Evolutionary conservation across 805 yeast species (phyloP), one percentile per base, ranked within the genome.

Genomic region (Ogataea corticis): DNA sequence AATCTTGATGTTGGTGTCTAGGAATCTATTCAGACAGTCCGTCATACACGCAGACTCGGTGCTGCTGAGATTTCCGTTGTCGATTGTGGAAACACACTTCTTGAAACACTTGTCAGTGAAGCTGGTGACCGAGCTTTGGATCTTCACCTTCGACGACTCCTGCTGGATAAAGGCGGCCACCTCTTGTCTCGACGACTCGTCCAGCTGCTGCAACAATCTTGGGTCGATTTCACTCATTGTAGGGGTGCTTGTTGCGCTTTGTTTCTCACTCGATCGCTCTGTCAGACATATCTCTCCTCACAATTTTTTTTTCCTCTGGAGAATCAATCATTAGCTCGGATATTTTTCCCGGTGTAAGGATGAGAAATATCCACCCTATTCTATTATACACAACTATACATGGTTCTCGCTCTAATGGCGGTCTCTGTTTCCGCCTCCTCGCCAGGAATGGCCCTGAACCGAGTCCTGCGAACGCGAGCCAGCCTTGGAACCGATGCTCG

Each of bases 81-180:
- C 68, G 41, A 79, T 64, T 4, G 68, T 49, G 39, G 71, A 68
- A 42, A 89, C 77, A 67, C 98, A 91, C 68, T 87, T 86, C 64
- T 85, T 87, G 76, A 89, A 91, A 65, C 98, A 91, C 73, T 84
- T 75, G 62, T 89, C 91, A 21, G 97, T 90, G 77, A 88, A 89
- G 59, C 76, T 80, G 65, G 91, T 96, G 49, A 91, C 86, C 28
- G 95, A 81, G 70, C 79, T 76, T 66, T 89, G 96, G 25, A 91
- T 87, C 69, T 89, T 88, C 45, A 92, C 83, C 70, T 87, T 88
- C 51, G 94, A 79, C 62, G 85, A 84, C 68, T 91, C 97, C 12
- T 84, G 70, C 62, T 89, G 95, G 39, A 90, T 72, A 71, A 88
- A 90, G 45, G 76, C 73, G 57, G 82, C 72, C 41, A 90, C 80